Evolutionary conservation across 2,329 filamentous ascomycete genomes (phyloP), one percentile per base, ranked within the genome.

Genomic region (Didymella pomorum): DNA sequence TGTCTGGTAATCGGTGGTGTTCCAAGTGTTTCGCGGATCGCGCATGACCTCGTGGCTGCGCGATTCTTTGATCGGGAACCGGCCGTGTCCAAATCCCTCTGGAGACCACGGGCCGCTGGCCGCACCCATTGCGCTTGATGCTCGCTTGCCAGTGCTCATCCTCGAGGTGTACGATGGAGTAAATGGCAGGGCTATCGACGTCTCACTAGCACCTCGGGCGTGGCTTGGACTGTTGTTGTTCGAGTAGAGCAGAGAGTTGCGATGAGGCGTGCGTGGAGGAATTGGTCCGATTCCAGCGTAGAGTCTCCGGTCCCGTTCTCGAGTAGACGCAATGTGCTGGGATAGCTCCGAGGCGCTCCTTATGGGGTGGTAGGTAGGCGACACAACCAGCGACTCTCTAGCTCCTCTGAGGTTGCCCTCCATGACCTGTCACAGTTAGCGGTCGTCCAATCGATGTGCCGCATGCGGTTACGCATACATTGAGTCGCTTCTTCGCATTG

Each of bases 401-500:
- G 92, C 93, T 60, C 92, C 89, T 56, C 85, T 89, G 20, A 97
- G 82, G 68, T 97, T 97, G 35, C 90, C 92, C 78, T 97, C 94
- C 93, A 97, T 97, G 29, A 91, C 90, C 92, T 96, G 74, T 53
- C 44, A 58, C 47, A 28, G 67, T 76, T 62, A 76, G 73, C 56
- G 25, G 56, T 49, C 33, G 52, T 59, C 37, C 48, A 44, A 56
- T 50, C 18, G 35, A 18, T 46, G 21, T 48, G 46, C 35, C 21
- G 25, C 29, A 49, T 33, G 16, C 29, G 49, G 48, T 46, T 11
- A 42, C 48, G 57, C 91, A 76, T 83, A 96, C 92, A 72, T 91
- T 95, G 61, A 98, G 82, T 67, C 93, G 85, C 75, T 88, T 89
- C 80, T 97, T 97, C 29, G 94, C 94, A 78, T 96, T 97, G 55